Conservation (phyloP, 2,329 filamentous ascomycete species). For the Aureobasidium melanogenum region DNA sequence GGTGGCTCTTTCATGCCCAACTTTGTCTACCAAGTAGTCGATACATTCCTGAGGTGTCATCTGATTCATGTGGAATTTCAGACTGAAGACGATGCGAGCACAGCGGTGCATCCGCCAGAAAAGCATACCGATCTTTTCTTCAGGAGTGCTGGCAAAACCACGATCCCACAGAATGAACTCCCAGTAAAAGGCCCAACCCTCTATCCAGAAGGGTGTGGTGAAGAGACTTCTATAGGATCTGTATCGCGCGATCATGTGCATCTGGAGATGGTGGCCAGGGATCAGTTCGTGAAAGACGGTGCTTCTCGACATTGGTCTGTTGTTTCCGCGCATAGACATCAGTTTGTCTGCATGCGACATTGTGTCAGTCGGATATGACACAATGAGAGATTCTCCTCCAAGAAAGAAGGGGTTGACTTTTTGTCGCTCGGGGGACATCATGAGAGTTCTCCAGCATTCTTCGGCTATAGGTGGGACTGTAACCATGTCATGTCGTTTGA, state of each 20-base stretch:
- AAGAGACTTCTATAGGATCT: constrained; percentile 45
- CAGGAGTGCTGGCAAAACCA: constrained; percentile 41
- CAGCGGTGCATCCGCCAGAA: constrained; percentile 58
- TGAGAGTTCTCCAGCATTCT: constrained; percentile 47
- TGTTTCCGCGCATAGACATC: constrained; percentile 54
- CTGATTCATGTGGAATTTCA: constrained; percentile 49
- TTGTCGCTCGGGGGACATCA: constrained; percentile 47
- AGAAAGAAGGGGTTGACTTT: constrained; percentile 53
- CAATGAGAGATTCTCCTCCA: constrained; percentile 45
- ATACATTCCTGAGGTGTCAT: constrained; percentile 48
- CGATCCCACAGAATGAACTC: constrained; percentile 50
- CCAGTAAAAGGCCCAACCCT: constrained; percentile 56
- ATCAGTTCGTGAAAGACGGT: constrained; percentile 56
- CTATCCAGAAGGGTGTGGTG: constrained; percentile 49
- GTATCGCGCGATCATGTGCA: constrained; percentile 39
- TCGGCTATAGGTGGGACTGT: constrained; percentile 47
- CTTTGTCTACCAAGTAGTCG: constrained; percentile 46
- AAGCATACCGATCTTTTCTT: constrained; percentile 48
- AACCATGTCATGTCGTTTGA: constrained; percentile 45
- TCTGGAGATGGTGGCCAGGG: constrained; percentile 49
- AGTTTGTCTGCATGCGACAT: constrained; percentile 48
- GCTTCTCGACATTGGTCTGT: constrained; percentile 47
- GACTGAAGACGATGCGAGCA: constrained; percentile 49
- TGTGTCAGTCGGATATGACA: constrained; percentile 46
- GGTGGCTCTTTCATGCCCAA: constrained; percentile 51